Evolutionary conservation across 257 asterid species (phyloP).

Genomic region (Anisodus acutangulus): DNA sequence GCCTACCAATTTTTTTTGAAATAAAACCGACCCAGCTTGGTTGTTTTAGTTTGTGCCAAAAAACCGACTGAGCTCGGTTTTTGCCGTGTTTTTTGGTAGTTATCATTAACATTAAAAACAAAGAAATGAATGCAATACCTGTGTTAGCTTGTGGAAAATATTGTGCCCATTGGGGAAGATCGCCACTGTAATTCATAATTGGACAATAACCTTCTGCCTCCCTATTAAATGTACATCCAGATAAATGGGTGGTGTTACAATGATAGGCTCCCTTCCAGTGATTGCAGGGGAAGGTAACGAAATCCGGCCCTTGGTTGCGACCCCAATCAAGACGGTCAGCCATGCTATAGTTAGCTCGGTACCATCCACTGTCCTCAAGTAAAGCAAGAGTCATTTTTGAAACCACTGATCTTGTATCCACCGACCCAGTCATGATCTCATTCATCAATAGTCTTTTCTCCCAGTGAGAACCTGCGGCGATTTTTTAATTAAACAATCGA

Average conservation of each 20-base stretch:
- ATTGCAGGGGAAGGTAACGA: slow-evolving; percentile 81
- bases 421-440: slow-evolving; percentile 99
- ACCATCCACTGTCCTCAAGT: slow-evolving; percentile 98
- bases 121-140: slow-evolving; percentile 50
- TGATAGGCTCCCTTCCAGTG: slow-evolving; percentile 92
- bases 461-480: slow-evolving; percentile 88
- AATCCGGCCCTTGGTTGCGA: slow-evolving; percentile 85
- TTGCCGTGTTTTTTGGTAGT: no score
- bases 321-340: slow-evolving; percentile 98
- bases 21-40: no score
- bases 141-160: slow-evolving; percentile 87
- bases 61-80: no score
- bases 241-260: slow-evolving; percentile 86
- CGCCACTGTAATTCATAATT: slow-evolving; percentile 84
- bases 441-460: slow-evolving; percentile 95
- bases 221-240: slow-evolving; percentile 93
- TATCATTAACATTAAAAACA: neutral
- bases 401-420: slow-evolving; percentile 92
- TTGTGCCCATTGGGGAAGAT: slow-evolving; percentile 96
- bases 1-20: no score
- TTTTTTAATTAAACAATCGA: slow-evolving; percentile 23
- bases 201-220: slow-evolving; percentile 99
- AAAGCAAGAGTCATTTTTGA: slow-evolving; percentile 95
- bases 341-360: slow-evolving; percentile 87
- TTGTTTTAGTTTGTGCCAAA: no score